Evolutionary conservation across 345 rosid genomes (phyloP).

Genomic region (Erucastrum elatum): DNA sequence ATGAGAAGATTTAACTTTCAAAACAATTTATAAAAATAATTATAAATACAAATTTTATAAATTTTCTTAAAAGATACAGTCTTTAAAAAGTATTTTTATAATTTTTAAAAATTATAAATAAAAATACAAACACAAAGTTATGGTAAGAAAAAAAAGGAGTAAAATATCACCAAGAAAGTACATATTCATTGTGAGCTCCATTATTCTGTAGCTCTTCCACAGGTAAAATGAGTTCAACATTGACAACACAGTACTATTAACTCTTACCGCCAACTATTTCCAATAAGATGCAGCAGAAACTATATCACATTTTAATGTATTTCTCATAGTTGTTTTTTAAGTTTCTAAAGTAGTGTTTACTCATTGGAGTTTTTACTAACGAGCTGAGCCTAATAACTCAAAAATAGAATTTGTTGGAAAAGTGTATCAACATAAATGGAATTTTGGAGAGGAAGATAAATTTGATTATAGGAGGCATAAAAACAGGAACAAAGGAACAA

Average conservation of each 20-base stretch:
- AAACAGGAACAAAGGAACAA: constrained; percentile 27
- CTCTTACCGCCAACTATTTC: not conserved
- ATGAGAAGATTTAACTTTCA: not conserved
- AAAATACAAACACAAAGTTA: not conserved
- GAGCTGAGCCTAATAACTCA: not conserved
- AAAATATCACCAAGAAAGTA: not conserved
- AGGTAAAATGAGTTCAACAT: not conserved
- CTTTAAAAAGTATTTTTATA: not conserved
- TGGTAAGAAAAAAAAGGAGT: not conserved
- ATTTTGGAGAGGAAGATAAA: not conserved
- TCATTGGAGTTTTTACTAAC: not conserved
- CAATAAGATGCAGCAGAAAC: not conserved
- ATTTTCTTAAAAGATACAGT: not conserved
- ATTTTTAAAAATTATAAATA: too few relatives aligned
- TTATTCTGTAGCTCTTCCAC: not conserved
- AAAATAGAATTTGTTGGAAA: not conserved
- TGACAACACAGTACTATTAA: not conserved
- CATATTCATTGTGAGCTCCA: not conserved
- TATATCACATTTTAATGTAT: not conserved
- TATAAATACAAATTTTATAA: too few relatives aligned
- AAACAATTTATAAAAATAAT: not conserved
- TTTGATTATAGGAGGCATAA: not conserved
- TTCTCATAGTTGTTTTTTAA: not conserved
- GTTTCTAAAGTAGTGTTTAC: not conserved
- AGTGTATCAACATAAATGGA: not conserved